phyloP scores from a whole-genome alignment of 306 rosid genomes.

The Hippophae rhamnoides region DNA sequence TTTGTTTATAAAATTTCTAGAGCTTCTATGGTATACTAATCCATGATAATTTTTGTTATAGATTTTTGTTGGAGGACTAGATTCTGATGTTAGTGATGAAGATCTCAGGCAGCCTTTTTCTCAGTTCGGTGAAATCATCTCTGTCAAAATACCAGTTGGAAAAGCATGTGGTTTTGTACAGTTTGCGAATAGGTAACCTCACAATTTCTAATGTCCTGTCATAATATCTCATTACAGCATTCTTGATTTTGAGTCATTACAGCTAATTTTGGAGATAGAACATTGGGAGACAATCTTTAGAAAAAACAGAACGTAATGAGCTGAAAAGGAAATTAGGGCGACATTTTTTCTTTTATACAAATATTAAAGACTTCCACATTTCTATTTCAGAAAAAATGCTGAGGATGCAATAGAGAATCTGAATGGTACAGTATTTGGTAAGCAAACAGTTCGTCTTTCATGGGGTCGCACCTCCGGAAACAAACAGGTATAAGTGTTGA shows the following conservation, averaged over 20 bases:
- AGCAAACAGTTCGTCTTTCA: slow-evolving; percentile 94
- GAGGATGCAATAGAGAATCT: slow-evolving; percentile 81
- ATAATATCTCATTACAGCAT: background rate
- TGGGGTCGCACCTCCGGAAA: slow-evolving; percentile 98
- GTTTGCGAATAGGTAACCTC: slow-evolving; percentile 71
- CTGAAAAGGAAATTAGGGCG: too few species aligned
- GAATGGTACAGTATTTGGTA: slow-evolving; percentile 83
- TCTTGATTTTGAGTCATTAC: too few species aligned
- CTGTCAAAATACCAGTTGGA: slow-evolving; percentile 89
- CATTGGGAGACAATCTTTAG: too few species aligned
- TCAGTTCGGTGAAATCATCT: slow-evolving; percentile 79
- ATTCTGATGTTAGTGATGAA: slow-evolving; percentile 82
- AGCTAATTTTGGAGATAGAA: too few species aligned
- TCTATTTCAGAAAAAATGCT: slow-evolving; percentile 75
- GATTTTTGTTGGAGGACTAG: slow-evolving; percentile 99
- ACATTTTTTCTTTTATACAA: too few species aligned
- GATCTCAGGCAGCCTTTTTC: slow-evolving; percentile 87
- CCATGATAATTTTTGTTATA: slow-evolving; percentile 18
- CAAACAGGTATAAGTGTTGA: slow-evolving; percentile 57
- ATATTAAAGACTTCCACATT: background rate
- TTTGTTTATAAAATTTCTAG: slow-evolving; percentile 5
- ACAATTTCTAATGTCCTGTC: background rate
- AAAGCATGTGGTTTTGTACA: slow-evolving; percentile 99
- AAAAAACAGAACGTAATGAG: too few species aligned
- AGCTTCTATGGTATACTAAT: slow-evolving; percentile 15